Percentiles rank a stretch among this genome's conserved stretches.
Conservation (phyloP, 192 early-diverging fungal genomes). For the Cladochytrium replicatum region DNA sequence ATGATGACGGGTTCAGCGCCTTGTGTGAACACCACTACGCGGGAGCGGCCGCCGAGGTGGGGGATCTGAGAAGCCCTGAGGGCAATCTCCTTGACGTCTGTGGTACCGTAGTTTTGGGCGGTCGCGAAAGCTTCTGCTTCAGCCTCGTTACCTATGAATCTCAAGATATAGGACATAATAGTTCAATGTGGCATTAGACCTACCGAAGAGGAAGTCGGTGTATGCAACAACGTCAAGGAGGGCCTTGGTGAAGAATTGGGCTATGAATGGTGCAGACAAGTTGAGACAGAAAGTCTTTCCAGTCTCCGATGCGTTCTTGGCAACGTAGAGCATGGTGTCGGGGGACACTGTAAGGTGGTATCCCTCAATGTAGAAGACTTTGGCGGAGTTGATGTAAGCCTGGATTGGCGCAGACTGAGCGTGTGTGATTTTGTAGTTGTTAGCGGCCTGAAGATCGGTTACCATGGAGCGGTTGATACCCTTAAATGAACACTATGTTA, state of each 20-base stretch:
- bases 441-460: constrained; percentile 91
- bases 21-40: constrained; percentile 91
- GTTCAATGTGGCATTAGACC: no score
- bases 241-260: constrained; percentile 83
- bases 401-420: constrained; percentile 66
- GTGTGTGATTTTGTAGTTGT: constrained; percentile 68
- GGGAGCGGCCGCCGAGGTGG: constrained; percentile 53
- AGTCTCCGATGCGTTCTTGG: constrained; percentile 74
- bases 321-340: constrained; percentile 71
- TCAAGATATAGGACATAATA: not conserved
- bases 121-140: constrained; percentile 81
- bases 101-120: constrained; percentile 57
- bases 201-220: constrained; percentile 85
- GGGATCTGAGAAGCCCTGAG: constrained; percentile 70
- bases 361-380: constrained; percentile 87
- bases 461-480: constrained; percentile 58
- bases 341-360: constrained; percentile 92
- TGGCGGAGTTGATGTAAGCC: constrained; percentile 74
- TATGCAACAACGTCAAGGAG: constrained; percentile 73
- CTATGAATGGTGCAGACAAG: constrained; percentile 91
- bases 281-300: constrained; percentile 88
- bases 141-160: constrained; percentile 61
- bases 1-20: constrained; percentile 66
- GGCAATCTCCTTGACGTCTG: constrained; percentile 75
- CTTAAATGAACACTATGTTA: not conserved